Base-by-base conservation (phyloP, 108 stramenopile genomes). In the Cyclotella cryptica region DNA sequence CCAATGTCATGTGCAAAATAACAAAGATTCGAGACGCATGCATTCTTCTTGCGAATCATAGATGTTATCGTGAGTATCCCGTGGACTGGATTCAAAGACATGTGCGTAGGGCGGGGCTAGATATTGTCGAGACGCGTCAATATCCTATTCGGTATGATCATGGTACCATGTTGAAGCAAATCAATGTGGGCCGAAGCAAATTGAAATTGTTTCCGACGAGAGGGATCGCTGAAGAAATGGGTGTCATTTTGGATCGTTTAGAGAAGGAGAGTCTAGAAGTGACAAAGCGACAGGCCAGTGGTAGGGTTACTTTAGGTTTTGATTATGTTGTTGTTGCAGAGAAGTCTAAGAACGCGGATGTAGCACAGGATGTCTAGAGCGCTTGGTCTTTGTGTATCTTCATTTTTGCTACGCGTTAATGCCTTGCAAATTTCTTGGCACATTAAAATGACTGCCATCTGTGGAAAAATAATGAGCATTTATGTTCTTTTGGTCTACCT, bases 31-130 rank as follows among this genome's bases (percentile, higher is more conserved):
- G 98, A 0, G 98, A 98, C 85, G 93, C 98, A 1, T 97, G 96
- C 58, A 98, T 98, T 42, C 78, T 98, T 15, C 82, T 98, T 27
- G 97, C 96, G 18, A 88, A 89, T 22, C 96, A 98, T 85, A 78
- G 98, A 28, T 95, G 94, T 42, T 98, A 98, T 80, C 85, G 98
- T 19, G 98, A 98, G 63, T 98, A 96, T 74, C 98, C 98, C 0
- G 28, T 97, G 35, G 90, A 96, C 49, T 98, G 98, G 98, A 91
- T 98, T 27, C 69, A 88, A 27, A 74, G 97, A 51, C 97, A 98
- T 54, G 30, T 97, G 18, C 60, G 40, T 40, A 69, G 24, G 18
- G 51, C 86, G 11, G 89, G 90, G 15, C 40, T 91, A 28, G 78
- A 72, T 40, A 80, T 96, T 0, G 44, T 90, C 6, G 57, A 74